Conservation (phyloP, 83 land plant species). For the Isoetes engelmannii region DNA sequence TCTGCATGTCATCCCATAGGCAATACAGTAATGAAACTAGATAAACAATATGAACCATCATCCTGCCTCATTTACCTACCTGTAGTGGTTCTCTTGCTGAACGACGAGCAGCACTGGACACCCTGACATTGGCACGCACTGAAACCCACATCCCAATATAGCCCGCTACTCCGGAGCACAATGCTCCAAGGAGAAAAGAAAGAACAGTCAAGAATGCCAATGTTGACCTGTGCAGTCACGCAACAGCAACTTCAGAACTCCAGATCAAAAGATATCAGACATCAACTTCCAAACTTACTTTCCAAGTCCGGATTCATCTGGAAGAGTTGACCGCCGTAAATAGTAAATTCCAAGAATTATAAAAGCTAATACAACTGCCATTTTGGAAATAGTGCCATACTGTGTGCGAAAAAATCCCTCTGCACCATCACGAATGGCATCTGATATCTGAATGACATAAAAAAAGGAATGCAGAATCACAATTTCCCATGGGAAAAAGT, state of each 20-base stretch:
- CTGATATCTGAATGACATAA: slow-evolving; percentile 66
- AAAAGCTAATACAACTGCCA: slow-evolving; percentile 75
- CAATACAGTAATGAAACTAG: slow-evolving; percentile 4
- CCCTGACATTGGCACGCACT: slow-evolving; percentile 98
- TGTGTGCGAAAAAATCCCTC: slow-evolving; percentile 98
- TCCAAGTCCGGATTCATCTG: slow-evolving; percentile 82
- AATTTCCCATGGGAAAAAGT: background rate
- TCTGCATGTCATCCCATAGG: slow-evolving; percentile 33
- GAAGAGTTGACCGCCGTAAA: slow-evolving; percentile 76
- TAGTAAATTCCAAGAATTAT: slow-evolving; percentile 72
- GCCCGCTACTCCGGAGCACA: slow-evolving; percentile 96
- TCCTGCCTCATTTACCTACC: slow-evolving; percentile 26
- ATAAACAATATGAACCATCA: background rate
- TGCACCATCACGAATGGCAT: slow-evolving; percentile 99
- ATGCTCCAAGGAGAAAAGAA: slow-evolving; percentile 88
- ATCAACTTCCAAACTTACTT: slow-evolving; percentile 37
- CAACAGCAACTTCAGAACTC: slow-evolving; percentile 5
- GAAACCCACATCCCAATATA: slow-evolving; percentile 99
- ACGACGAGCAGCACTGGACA: slow-evolving; percentile 96
- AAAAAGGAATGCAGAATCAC: background rate
- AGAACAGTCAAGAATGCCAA: slow-evolving; percentile 86
- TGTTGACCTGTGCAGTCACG: slow-evolving; percentile 47
- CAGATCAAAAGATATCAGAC: background rate
- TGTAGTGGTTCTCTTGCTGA: slow-evolving; percentile 95
- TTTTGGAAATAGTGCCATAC: slow-evolving; percentile 94